Base-by-base conservation (phyloP, 352 stramenopile genomes). In the Plasmopara muralis region DNA sequence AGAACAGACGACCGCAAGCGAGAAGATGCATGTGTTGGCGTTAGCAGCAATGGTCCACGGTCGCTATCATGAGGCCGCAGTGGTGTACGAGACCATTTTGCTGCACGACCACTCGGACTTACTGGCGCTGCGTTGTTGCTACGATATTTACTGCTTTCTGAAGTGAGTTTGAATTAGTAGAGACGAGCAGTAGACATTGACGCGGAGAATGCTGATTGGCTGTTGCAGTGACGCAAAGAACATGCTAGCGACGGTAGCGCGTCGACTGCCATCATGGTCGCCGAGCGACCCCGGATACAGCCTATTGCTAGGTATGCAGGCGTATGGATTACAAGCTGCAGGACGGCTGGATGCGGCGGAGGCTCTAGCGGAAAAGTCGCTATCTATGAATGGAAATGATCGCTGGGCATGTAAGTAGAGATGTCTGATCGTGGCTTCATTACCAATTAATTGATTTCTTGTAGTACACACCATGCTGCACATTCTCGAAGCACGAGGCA, bases 371-470 rank as follows among this genome's bases (percentile, higher is more conserved):
- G 78, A 94, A 56, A 87, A 89, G 46, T 67, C 83, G n/a, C 48
- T 92, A 13, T 88, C 81, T 7, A 84, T 92, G 79, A 89, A 92
- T 42, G 74, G 76, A 45, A 87, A 92, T 33, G 83, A 94, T 51
- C 77, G 77, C 2, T 89, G 77, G 78, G 83, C 83, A 9, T 91
- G 83, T 93, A 72, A 40, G 81, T 81, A 25, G 25, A 6, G 5
- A 6, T 28, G 33, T 51, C n/a, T 25, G 59, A 25, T 55, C 42
- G 6, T 35, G 40, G n/a, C 15, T 37, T 25, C 31, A 15, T 50
- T 0, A 10, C 9, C n/a, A 10, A 53, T 31, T 15, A 28, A 31
- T 33, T 42, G 6, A 29, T 35, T 48, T 33, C 7, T 13, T 60
- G 8, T 47, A 91, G 83, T 94, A 45, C 77, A 90, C 59, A 89